Base-by-base conservation (phyloP, 768 basidiomycete genomes). In the Fomitopsis serialis region DNA sequence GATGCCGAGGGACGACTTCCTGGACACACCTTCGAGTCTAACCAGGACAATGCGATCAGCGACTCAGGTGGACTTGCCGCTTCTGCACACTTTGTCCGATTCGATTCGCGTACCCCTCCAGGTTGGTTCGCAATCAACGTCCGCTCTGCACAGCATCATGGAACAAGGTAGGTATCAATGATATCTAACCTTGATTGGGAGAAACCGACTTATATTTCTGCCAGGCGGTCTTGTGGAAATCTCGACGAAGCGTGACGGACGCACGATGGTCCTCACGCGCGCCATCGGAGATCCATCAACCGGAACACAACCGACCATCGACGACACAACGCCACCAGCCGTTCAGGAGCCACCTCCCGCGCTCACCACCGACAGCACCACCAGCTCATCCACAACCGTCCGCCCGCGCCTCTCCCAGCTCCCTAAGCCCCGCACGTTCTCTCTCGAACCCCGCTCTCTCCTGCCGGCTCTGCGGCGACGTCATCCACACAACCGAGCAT, bases 71-170 rank as follows among this genome's bases (percentile, higher is more conserved):
- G 42, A 52, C 17, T 9, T 44, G 8, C 40, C 22, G 25, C 8
- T 23, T 5, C 4, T 36, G 25, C 10, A 11, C 13, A 42, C 27
- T 35, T 3, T 15, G 21, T 27, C 36, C 2, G 44, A 52, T 5
- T n/a, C 43, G 25, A 23, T 32, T 19, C 27, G 23, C 21, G 17
- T 34, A 3, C 11, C 34, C 13, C 13, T 11, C 13, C 6, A 35
- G 2, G 21, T 34, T 32, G 8, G 17, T 12, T 17, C 45, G 29
- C 21, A 70, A 10, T 68, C 53, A 67, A 72, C 52, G 62, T 62
- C 80, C 44, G 83, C 78, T 0, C 72, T 87, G 70, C 81, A 85
- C 51, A 76, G 78, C 47, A 72, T 86, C 11, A 86, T 87, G 84
- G 83, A 88, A 54, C 77, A 82, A 62, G 80, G 78, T 77, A 56